These are phyloP conservation scores for Lasiodiplodia citricola DNA, from an alignment of 2,329 filamentous ascomycete species.

Conservation along the genomic window DNA sequence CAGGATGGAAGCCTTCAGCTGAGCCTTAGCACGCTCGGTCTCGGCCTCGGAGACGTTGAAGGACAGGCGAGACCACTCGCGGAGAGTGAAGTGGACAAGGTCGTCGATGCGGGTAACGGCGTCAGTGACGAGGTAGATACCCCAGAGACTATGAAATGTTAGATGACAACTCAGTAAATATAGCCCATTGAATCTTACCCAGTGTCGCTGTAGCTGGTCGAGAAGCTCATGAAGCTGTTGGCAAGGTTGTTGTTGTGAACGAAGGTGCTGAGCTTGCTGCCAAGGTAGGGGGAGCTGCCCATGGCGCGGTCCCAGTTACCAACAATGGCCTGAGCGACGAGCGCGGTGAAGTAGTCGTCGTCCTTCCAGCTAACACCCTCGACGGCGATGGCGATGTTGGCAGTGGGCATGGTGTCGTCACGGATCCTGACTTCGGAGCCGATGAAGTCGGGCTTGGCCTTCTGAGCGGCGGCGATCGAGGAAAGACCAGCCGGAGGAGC, in stretches of 20 bases:
- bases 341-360: constrained; percentile 97
- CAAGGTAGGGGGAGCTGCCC: constrained; percentile 95
- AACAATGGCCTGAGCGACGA: constrained; percentile 97
- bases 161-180: constrained; percentile 11
- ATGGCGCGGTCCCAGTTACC: constrained; percentile 99
- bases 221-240: constrained; percentile 99
- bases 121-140: constrained; percentile 97
- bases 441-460: constrained; percentile 91
- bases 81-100: constrained; percentile 96
- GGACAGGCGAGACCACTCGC: constrained; percentile 96
- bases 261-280: constrained; percentile 95
- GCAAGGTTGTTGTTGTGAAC: constrained; percentile 94
- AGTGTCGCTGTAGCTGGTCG: constrained; percentile 98
- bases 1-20: constrained; percentile 97
- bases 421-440: constrained; percentile 95
- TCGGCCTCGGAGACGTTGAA: constrained; percentile 87
- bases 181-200: constrained; percentile 66
- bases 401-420: constrained; percentile 93
- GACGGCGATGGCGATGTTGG: constrained; percentile 97
- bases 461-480: constrained; percentile 73
- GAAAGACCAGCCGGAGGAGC: constrained; percentile 76
- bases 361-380: constrained; percentile 99
- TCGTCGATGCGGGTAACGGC: constrained; percentile 88
- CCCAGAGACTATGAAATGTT: constrained; percentile 77
- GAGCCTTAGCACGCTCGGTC: constrained; percentile 97